Percentiles rank a stretch among this genome's conserved stretches.
phyloP scores from a whole-genome alignment of 305 asterid genomes.

The Striga hermonthica region DNA sequence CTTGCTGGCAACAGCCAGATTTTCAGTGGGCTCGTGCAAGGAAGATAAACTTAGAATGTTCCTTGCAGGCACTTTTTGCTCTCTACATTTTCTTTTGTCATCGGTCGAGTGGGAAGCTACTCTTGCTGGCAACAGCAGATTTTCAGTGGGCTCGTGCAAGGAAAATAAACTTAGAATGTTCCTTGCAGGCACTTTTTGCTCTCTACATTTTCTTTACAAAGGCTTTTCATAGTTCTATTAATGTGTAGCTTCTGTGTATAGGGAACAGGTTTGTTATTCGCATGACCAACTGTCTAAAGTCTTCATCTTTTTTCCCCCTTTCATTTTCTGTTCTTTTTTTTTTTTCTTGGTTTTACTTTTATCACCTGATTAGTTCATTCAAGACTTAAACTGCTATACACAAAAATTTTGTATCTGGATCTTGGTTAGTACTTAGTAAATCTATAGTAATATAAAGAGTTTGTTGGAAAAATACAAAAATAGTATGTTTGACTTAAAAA shows the following conservation, averaged over 20 bases:
- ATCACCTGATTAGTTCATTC: no score
- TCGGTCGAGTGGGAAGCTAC: constrained; percentile 99
- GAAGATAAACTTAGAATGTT: constrained; percentile 44
- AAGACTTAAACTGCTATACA: no score
- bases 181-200: background rate
- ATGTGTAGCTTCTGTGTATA: no score
- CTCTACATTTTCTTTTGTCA: constrained; percentile 33
- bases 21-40: constrained; percentile 96
- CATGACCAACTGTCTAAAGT: no score
- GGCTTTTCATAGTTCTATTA: no score
- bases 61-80: background rate
- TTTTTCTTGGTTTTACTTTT: background rate
- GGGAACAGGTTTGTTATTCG: background rate
- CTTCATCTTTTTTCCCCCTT: background rate
- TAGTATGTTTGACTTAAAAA: no score
- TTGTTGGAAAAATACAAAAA: no score
- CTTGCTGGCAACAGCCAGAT: constrained; percentile 98
- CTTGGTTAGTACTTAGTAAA: no score
- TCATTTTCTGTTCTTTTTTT: background rate
- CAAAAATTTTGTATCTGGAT: no score
- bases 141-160: constrained; percentile 96
- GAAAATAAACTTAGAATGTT: constrained; percentile 43
- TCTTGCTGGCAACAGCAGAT: constrained; percentile 98
- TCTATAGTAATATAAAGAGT: no score
- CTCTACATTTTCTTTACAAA: background rate